Evolutionary conservation across 1,139 yeast species (phyloP).

Genomic region (Wickerhamomyces sp.): DNA sequence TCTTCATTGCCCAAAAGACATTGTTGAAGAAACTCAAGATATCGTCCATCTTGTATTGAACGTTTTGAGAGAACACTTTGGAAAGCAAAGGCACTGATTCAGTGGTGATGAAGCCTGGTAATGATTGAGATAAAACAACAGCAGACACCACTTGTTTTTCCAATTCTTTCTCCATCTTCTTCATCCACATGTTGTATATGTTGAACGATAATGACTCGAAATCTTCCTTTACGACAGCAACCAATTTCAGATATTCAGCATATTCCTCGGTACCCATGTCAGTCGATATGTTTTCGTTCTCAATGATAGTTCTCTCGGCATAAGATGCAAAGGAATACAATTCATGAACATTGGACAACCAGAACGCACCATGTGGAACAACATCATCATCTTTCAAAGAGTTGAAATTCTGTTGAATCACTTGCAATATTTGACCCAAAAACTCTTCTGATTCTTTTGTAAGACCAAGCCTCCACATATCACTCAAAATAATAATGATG

Average conservation of each 20-base stretch:
- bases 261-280: slow-evolving; percentile 91
- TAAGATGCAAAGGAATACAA: slow-evolving; percentile 89
- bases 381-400: slow-evolving; percentile 77
- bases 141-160: slow-evolving; percentile 93
- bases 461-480: slow-evolving; percentile 97
- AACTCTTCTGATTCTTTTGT: slow-evolving; percentile 90
- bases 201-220: slow-evolving; percentile 90
- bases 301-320: slow-evolving; percentile 85
- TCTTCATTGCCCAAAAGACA: slow-evolving; percentile 91
- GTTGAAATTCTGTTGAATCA: slow-evolving; percentile 77
- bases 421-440: slow-evolving; percentile 83
- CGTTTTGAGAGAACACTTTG: slow-evolving; percentile 71
- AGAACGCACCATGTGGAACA: slow-evolving; percentile 91
- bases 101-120: slow-evolving; percentile 94
- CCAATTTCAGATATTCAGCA: slow-evolving; percentile 83
- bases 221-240: slow-evolving; percentile 90
- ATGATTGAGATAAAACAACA: slow-evolving; percentile 86
- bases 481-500: slow-evolving; percentile 84
- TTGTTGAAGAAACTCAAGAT: slow-evolving; percentile 83
- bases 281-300: slow-evolving; percentile 70
- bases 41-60: slow-evolving; percentile 91
- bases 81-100: slow-evolving; percentile 82
- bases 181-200: slow-evolving; percentile 97
- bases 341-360: slow-evolving; percentile 97
- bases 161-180: slow-evolving; percentile 84